Evolutionary conservation across 371 early-diverging fungal genomes (phyloP).

Genomic region (Apophysomyces variabilis): DNA sequence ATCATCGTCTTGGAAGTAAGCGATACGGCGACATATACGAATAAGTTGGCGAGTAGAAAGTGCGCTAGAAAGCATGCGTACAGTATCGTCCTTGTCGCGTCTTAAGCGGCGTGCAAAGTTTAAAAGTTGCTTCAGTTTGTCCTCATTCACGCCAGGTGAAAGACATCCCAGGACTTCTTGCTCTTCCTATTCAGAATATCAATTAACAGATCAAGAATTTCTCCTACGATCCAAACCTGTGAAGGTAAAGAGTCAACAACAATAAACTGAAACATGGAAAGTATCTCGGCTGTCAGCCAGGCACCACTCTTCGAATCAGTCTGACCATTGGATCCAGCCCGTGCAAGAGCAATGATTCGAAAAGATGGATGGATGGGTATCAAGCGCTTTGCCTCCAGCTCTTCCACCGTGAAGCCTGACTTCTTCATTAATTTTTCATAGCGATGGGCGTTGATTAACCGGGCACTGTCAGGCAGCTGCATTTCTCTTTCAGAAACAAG

Average conservation of each 20-base stretch:
- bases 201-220: neutral
- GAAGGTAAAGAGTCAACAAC: constrained; percentile 70
- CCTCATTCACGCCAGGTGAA: constrained; percentile 69
- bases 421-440: constrained; percentile 62
- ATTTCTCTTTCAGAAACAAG: constrained; percentile 76
- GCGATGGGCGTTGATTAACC: constrained; percentile 60
- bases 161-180: constrained; percentile 59
- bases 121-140: constrained; percentile 59
- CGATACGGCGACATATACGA: constrained; percentile 75
- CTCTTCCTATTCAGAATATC: constrained; percentile 55
- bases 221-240: constrained; percentile 14
- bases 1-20: constrained; percentile 61
- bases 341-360: constrained; percentile 77
- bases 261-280: constrained; percentile 77
- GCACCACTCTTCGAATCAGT: constrained; percentile 54
- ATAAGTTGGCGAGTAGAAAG: constrained; percentile 79
- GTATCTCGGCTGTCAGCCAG: constrained; percentile 77
- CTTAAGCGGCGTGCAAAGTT: constrained; percentile 69
- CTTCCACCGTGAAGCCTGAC: constrained; percentile 46
- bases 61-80: constrained; percentile 64
- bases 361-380: constrained; percentile 77
- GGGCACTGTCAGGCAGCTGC: constrained; percentile 75
- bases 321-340: constrained; percentile 57
- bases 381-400: constrained; percentile 56
- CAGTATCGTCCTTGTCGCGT: constrained; percentile 68